phyloP scores from a whole-genome alignment of 2,329 filamentous ascomycete species.

The Exophiala spinifera region DNA sequence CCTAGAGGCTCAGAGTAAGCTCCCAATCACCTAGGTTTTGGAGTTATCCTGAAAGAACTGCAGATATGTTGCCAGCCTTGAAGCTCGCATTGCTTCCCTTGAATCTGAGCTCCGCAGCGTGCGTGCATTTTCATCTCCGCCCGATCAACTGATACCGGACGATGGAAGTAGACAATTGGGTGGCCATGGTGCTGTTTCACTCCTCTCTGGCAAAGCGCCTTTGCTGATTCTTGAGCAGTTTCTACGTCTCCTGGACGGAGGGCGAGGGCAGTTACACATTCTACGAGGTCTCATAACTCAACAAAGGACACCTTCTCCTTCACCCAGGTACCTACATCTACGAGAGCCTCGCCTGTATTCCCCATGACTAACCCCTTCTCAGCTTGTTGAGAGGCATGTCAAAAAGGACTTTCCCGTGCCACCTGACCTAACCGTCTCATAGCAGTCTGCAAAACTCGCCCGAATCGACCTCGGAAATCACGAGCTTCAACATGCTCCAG shows the following conservation, averaged over 20 bases:
- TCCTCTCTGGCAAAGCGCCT: no score
- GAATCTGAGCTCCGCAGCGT: conserved; percentile 16
- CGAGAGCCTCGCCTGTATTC: background rate
- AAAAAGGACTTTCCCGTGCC: background rate
- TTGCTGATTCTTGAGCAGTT: background rate
- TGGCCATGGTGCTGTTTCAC: background rate
- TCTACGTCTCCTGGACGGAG: background rate
- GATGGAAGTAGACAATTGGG: background rate
- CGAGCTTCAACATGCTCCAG: conserved; percentile 7
- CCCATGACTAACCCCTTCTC: background rate
- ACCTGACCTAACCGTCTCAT: background rate
- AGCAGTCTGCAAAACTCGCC: conserved; percentile 1
- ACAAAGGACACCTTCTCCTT: conserved; percentile 1
- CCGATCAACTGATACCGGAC: background rate
- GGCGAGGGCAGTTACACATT: background rate
- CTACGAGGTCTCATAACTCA: background rate
- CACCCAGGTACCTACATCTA: background rate
- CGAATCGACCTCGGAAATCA: conserved; percentile 1
- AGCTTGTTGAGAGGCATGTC: conserved; percentile 7
- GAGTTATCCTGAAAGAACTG: background rate
- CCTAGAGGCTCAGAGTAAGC: conserved; percentile 19
- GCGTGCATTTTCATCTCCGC: background rate
- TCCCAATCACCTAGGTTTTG: background rate
- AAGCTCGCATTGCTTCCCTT: conserved; percentile 19
- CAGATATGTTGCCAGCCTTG: conserved; percentile 24